phyloP scores from a whole-genome alignment of 805 yeast genomes.

The Metahyphopichia silvanorum region DNA sequence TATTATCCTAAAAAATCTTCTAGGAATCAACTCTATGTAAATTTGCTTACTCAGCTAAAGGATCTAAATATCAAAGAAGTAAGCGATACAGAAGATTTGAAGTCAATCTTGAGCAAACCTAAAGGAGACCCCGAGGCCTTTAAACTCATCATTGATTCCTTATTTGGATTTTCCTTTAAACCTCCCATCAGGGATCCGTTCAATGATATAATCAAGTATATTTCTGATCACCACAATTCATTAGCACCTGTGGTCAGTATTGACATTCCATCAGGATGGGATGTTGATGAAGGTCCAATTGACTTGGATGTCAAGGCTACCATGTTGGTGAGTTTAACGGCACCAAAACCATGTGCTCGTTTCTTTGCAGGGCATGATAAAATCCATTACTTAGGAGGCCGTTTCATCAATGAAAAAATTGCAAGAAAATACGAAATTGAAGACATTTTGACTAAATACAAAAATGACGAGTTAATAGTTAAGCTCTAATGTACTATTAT shows the following conservation, averaged over 20 bases:
- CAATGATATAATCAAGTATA: conserved; percentile 33
- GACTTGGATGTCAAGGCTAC: conserved; percentile 52
- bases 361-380: conserved; percentile 33
- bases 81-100: conserved; percentile 32
- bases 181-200: conserved; percentile 87
- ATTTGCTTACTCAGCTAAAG: conserved; percentile 63
- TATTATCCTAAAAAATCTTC: conserved; percentile 72
- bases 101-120: conserved; percentile 7
- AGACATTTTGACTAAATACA: conserved; percentile 28
- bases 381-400: conserved; percentile 82
- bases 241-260: conserved; percentile 71
- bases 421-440: conserved; percentile 74
- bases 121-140: conserved; percentile 19
- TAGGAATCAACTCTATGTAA: conserved; percentile 53
- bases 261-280: conserved; percentile 97
- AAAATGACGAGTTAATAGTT: conserved; percentile 34
- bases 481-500: conserved; percentile 28
- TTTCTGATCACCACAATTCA: conserved; percentile 31
- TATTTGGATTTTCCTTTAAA: conserved; percentile 91
- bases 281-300: conserved; percentile 82
- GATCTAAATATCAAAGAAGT: conserved; percentile 61
- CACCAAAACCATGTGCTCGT: conserved; percentile 85
- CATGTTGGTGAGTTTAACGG: conserved; percentile 79
- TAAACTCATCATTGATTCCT: conserved; percentile 58
- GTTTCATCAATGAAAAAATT: conserved; percentile 67